phyloP scores from a whole-genome alignment of 768 basidiomycete species.

The Leucogyrophana mollusca region DNA sequence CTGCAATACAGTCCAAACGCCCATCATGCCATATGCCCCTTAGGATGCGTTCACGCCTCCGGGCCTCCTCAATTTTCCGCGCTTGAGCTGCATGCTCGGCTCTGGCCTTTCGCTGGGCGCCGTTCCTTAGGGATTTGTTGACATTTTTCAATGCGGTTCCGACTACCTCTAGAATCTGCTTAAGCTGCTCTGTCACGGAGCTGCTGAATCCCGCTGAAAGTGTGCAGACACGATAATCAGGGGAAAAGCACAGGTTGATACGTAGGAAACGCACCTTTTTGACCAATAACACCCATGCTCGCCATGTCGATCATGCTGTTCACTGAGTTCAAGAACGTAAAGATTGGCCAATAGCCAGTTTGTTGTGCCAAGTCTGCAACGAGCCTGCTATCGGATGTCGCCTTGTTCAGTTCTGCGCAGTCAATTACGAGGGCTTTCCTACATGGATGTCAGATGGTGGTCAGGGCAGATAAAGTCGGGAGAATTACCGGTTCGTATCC shows the following conservation, averaged over 20 bases:
- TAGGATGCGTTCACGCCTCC: constrained; percentile 46
- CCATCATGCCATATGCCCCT: constrained; percentile 85
- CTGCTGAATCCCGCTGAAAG: constrained; percentile 75
- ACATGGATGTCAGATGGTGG: background rate
- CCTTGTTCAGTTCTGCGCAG: constrained; percentile 70
- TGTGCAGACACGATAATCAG: background rate
- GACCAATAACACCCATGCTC: constrained; percentile 90
- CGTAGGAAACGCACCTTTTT: constrained; percentile 60
- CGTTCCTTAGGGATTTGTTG: constrained; percentile 45
- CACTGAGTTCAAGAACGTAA: constrained; percentile 80
- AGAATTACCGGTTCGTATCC: constrained; percentile 50
- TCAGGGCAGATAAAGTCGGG: background rate
- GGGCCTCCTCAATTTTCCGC: constrained; percentile 35
- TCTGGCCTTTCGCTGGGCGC: constrained; percentile 39
- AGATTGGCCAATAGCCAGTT: constrained; percentile 88
- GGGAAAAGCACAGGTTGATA: background rate
- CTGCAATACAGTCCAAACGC: constrained; percentile 79
- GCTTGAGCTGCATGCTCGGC: constrained; percentile 36
- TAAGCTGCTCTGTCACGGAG: constrained; percentile 78
- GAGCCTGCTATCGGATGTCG: constrained; percentile 65
- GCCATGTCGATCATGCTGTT: constrained; percentile 89
- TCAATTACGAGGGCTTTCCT: constrained; percentile 82
- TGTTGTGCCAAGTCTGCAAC: constrained; percentile 71
- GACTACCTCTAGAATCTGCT: constrained; percentile 80
- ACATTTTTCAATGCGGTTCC: constrained; percentile 69